Evolutionary conservation across 2,329 filamentous ascomycete species (phyloP), one percentile per base, ranked within the genome.

Genomic region (Pseudogymnoascus sp.): DNA sequence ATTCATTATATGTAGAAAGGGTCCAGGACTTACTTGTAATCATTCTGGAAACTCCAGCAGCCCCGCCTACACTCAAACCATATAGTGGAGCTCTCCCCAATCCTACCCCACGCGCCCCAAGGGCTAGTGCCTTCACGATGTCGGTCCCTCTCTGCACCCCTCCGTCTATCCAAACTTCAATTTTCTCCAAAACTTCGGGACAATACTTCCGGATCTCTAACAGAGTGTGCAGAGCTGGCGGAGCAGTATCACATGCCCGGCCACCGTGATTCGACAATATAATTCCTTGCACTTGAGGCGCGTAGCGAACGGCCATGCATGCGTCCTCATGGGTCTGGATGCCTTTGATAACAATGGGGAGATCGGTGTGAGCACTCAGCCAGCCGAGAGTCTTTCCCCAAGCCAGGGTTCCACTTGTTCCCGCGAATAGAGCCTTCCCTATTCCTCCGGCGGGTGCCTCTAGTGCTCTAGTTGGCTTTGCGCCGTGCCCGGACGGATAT

Each of bases 191-290:
- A 21, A 62, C 61, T 57, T 65, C 45, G 1, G 67, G 67, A 10
- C 35, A 60, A 37, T 57, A 38, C 28, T 23, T 21, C 19, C 61
- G 41, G 37, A 61, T 61, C 38, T 61, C 57, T 26, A 61, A 71
- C 3, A 88, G 67, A 0, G 82, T 77, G 28, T 86, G 69, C 26
- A 88, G 75, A 0, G 80, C 77, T 0, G 84, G 74, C 2, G 80
- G 76, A 0, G 76, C 74, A 66, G 68, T 81, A 61, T 82, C 78
- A 2, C 77, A 67, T 57, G 72, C 77, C 38, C 86, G 71, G 0
- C 86, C 86, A 1, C 86, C 87, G 68, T 90, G 87, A 65, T 90
- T 90, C 10, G 78, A 82, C 2, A 90, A 74, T 1, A 89, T 77
- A 52, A 90, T 86, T 0, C 82, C 86, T 39, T 21, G 37, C 9